These are phyloP conservation scores for Paxillus involutus DNA, from an alignment of 768 basidiomycete species.

Conservation along the genomic window DNA sequence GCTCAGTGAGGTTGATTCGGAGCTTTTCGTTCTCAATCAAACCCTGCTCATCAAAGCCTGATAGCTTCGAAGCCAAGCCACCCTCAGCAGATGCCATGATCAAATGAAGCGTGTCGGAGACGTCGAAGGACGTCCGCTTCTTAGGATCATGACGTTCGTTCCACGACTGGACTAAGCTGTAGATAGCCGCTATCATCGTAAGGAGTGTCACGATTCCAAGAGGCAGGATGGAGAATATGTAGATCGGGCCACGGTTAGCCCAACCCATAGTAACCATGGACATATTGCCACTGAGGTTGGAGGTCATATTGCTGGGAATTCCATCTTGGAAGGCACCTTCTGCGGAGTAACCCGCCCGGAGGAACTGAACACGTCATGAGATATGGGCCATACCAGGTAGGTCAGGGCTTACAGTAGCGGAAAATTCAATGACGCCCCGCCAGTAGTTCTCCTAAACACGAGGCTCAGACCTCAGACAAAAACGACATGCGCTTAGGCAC, in stretches of 20 bases:
- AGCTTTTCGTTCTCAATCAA: too few relatives aligned
- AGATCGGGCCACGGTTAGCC: background rate
- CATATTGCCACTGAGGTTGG: background rate
- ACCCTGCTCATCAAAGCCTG: too few relatives aligned
- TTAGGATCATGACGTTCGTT: background rate
- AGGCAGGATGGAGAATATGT: conserved; percentile 3
- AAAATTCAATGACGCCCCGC: conserved; percentile 17
- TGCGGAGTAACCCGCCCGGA: conserved; percentile 2
- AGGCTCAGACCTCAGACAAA: too few relatives aligned
- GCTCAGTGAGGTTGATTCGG: too few relatives aligned
- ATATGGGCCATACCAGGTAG: background rate
- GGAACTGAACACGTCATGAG: background rate
- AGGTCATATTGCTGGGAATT: background rate
- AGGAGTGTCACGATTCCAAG: background rate
- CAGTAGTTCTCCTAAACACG: conserved; percentile 14
- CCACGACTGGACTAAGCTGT: background rate
- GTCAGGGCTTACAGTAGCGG: conserved; percentile 11
- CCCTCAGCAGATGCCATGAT: background rate
- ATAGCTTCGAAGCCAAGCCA: too few relatives aligned
- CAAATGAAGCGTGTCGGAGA: background rate
- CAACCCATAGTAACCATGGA: conserved; percentile 1
- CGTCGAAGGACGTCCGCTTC: background rate
- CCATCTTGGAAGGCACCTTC: background rate
- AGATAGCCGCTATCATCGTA: background rate
- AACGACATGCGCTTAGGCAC: background rate